Evolutionary conservation across 345 rosid species (phyloP), one percentile per base, ranked within the genome.

Genomic region (Ceriops zippeliana): DNA sequence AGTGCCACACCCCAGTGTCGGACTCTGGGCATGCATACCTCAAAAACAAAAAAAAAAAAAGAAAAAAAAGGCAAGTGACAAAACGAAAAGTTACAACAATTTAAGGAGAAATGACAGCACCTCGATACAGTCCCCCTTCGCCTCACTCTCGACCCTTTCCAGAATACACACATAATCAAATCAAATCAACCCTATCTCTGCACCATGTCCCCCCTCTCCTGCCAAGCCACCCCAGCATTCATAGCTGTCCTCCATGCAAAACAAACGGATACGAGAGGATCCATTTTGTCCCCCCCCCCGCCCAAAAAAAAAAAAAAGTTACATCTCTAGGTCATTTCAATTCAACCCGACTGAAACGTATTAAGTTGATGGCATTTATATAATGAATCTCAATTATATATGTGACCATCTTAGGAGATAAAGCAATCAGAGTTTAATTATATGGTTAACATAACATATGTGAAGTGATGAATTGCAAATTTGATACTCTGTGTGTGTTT

Each of bases 1-100:
- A 74, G 38, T 77, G 76, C 81, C 80, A 76, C 82, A 76, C 82
- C 82, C 68, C 34, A 24, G 73, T 86, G 90, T 86, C 86, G 90
- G 87, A 20, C 80, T 72, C 79, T 63, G 54, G 31, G 53, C 76
- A 52, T 73, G 82, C 87, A 84, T 4, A 31, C 34, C 30, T 28
- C 30, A 2, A 71, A 27, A 68, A 31, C 4, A 31, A 4, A 3
- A 4, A 31, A 13, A 3, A 13, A 0, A 42, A 3, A 13, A n/a
- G n/a, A 13, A 42, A 42, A 3, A 13, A 2, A 42, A 2, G 3
- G 16, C 22, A 57, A 21, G 21, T 70, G 65, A 52, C 54, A 77
- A 75, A 76, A 62, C 67, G 76, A 75, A 75, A 65, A 66, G 73
- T 78, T 61, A 32, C 62, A 70, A 73, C 77, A 69, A 67, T 52